Base-by-base conservation (phyloP, 257 asterid species). In the Nicotiana sylvestris region DNA sequence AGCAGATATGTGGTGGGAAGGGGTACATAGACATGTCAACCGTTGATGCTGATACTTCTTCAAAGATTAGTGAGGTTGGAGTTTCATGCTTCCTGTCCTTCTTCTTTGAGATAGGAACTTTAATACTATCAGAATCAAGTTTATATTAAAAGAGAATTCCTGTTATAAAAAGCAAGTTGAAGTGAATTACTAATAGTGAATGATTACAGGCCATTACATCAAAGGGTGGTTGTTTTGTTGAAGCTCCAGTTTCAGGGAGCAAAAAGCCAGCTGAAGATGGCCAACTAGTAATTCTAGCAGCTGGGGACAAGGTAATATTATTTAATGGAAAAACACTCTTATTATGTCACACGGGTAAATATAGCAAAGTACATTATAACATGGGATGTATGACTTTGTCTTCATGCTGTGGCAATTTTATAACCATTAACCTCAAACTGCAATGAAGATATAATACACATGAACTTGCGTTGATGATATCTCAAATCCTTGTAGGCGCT, bases 251-350 rank as follows among this genome's bases (percentile, higher is more conserved):
- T 70, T 95, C 99, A 43, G 99, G 99, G 78, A 95, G 99, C 92
- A 95, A 95, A 88, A 95, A 94, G 85, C 99, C 99, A 57, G 99
- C 99, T 81, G 99, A 95, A 90, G 99, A 95, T 88, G 99, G 99
- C 85, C 99, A 95, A 72, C 85, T 95, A 39, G 98, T 94, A 43
- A 92, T 95, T 88, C 98, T 95, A 87, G 95, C 99, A 82, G 99
- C 99, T 76, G 99, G 99, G 81, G 98, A 94, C 77, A 90, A 91
- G 95, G 99, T 92, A 68, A 62, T 85, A 35, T 62, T 51, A 78
- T 33, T 64, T 70, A 13, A 69, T 81, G 61, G 79, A 72, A 72
- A 21, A 18, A 72, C n/a, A 72, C 37, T 46, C 37, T 46, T 39
- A 32, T 39, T 70, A 53, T 37, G 56, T 70, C 57, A 27, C 39